Base-by-base conservation (phyloP, 441 rosid genomes). In the Populus hybrid region DNA sequence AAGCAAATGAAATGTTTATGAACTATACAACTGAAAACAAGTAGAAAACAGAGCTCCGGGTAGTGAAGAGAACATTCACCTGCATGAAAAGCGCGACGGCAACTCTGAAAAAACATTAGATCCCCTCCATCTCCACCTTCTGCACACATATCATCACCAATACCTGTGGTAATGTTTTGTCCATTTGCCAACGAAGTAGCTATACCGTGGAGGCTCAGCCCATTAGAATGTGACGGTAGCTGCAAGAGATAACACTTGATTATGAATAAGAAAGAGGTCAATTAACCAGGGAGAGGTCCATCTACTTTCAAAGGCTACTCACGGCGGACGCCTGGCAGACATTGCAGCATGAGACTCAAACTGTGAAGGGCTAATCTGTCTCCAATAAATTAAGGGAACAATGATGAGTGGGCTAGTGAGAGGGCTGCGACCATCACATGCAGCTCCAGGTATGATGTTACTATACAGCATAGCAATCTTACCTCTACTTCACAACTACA, bases 321-420 rank as follows among this genome's bases (percentile, higher is more conserved):
- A 94, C 98, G 98, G 99, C 85, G 91, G 98, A 80, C 98, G 91
- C 83, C 98, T 89, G 73, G 88, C 95, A 76, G 99, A 92, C 98
- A 92, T 94, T 84, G 98, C 99, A 86, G 98, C 98, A 88, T 93
- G 98, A 35, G 98, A 89, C 85, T 97, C 99, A 82, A 97, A 97
- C 77, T 94, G 98, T 5, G 99, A 97, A 75, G 99, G 99, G 75
- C 99, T 97, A 67, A 97, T 82, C 99, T 97, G 92, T 76, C 80
- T 77, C 8, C 19, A 50, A 67, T 61, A 32, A 34, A 69, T 70
- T 72, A 73, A 70, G 7, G 50, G 69, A 26, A 5, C 30, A 73
- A 24, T 24, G 73, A 38, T 69, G 36, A 64, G 24, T 76, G 57
- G 69, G 42, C 78, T 46, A 69, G 16, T 38, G 46, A 53, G 71